Base-by-base conservation (phyloP, 73 alveolate species). In the Vitrella brassicaformis region DNA sequence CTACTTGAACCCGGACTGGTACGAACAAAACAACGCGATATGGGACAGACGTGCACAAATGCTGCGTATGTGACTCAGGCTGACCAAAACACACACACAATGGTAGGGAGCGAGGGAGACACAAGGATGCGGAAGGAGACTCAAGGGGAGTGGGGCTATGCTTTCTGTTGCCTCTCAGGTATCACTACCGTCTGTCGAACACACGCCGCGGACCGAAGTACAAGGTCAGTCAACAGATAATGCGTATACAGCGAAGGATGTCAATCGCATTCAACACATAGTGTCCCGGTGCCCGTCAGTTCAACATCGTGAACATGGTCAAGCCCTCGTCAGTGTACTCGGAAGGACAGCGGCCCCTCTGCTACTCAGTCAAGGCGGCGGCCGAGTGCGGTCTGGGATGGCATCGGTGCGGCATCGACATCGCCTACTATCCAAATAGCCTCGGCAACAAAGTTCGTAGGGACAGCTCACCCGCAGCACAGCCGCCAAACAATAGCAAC, bases 261-360 rank as follows among this genome's bases (percentile, higher is more conserved):
- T 45, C 65, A 45, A 45, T 9, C 65, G 9, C 9, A 45, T 45
- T 45, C 19, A 9, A 45, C 65, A 10, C 19, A 9, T 10, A 45
- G 65, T 45, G 90, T 71, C 98, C 96, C 29, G 91, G 91, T 46
- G 92, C 87, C 31, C 93, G 93, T 66, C 84, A 97, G 56, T 95
- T 97, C 88, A 97, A 97, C 86, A 97, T 97, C 56, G 93, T 97
- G 71, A 97, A 97, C 89, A 89, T 95, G 96, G 89, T 95, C 93
- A 95, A 97, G 78, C 98, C 98, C 27, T 97, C 90, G 68, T 94
- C 98, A 31, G 87, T 97, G 9, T 97, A 80, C 86, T 89, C 91
- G 30, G 91, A 89, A 72, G 98, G 98, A 10, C 92, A 90, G 97
- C 92, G 92, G 70, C 91, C 93, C 0, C 83, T 93, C n/a, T 66